These are phyloP conservation scores for Lentinula boryana DNA, from an alignment of 768 basidiomycete species.

Conservation along the genomic window DNA sequence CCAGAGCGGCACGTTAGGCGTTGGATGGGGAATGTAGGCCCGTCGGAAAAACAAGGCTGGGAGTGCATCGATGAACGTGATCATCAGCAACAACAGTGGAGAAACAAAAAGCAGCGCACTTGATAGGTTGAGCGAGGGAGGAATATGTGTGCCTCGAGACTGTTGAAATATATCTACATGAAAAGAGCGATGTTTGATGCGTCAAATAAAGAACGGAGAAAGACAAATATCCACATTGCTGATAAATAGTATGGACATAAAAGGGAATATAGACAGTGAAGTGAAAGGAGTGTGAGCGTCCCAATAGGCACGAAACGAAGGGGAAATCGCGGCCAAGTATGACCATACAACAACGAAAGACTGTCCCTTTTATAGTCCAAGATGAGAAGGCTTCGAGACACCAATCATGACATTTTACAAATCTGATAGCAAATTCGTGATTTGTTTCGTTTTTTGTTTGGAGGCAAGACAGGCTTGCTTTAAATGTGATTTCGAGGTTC, in stretches of 20 bases:
- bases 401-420: neutral
- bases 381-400: neutral
- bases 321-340: neutral
- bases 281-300: neutral
- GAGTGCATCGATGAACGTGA: neutral
- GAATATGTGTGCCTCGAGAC: neutral
- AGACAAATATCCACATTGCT: neutral
- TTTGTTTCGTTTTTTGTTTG: neutral
- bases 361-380: constrained; percentile 1
- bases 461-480: neutral
- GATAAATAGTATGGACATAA: neutral
- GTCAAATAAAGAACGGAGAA: neutral
- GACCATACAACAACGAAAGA: neutral
- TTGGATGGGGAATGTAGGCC: neutral
- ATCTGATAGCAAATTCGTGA: neutral
- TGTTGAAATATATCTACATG: neutral
- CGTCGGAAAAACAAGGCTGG: neutral
- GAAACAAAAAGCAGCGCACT: neutral
- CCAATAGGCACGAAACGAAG: neutral
- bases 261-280: neutral
- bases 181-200: neutral
- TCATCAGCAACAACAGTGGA: neutral
- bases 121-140: neutral
- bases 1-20: neutral
- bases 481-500: neutral